Percentiles rank a stretch among this genome's conserved stretches.
Evolutionary conservation across 176 grass and related monocot genomes (phyloP).

Genomic region (Puya raimondii): DNA sequence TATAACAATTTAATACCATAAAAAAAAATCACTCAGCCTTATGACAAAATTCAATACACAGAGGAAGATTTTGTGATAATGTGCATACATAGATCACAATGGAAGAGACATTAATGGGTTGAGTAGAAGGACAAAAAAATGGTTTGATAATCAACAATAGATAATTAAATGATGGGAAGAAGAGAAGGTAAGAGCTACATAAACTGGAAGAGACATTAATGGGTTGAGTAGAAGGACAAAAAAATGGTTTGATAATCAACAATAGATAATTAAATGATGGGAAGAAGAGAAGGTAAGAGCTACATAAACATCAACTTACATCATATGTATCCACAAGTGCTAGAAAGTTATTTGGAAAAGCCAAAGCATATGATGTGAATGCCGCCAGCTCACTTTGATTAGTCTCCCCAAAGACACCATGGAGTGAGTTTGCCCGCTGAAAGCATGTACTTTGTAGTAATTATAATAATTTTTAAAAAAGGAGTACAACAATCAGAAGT

Average conservation of each 20-base stretch:
- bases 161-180: not conserved
- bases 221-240: not conserved
- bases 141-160: not conserved
- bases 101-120: too few species aligned
- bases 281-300: not conserved
- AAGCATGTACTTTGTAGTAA: not conserved
- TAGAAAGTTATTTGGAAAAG: constrained; percentile 84
- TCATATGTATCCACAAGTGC: constrained; percentile 96
- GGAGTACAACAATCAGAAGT: not conserved
- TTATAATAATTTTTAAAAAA: not conserved
- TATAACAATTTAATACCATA: too few species aligned
- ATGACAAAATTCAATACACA: too few species aligned
- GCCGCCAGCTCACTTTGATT: constrained; percentile 95
- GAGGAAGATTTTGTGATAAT: too few species aligned
- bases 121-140: not conserved
- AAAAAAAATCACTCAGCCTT: too few species aligned
- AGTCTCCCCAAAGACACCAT: constrained; percentile 61
- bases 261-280: not conserved
- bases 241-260: not conserved
- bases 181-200: not conserved
- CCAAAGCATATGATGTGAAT: constrained; percentile 93
- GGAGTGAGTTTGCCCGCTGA: constrained; percentile 42
- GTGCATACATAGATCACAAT: too few species aligned
- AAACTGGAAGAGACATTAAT: too few species aligned
- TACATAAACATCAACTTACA: constrained; percentile 37